Evolutionary conservation across 257 asterid genomes (phyloP), one percentile per base, ranked within the genome.

Genomic region (Primulina tabacum): DNA sequence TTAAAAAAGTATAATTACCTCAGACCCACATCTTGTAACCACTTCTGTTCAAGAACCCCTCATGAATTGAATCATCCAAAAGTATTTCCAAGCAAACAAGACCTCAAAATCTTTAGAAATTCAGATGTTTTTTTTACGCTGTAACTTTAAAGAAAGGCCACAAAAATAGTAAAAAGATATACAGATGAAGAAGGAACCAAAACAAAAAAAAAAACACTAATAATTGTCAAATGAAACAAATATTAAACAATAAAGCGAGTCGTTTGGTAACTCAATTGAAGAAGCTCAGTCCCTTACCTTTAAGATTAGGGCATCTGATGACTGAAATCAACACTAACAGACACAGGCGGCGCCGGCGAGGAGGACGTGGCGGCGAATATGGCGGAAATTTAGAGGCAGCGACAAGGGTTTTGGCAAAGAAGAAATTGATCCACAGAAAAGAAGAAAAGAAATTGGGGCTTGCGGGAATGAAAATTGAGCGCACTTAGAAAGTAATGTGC

Each of bases 21-120:
- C 81, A 92, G 76, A 84, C 85, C 90, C 92, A 85, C 97, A 88
- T 88, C 95, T 82, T 80, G 85, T 68, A 79, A 78, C 64, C 76
- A 71, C 71, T 76, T 65, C 73, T 73, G 64, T 76, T 84, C 76
- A 79, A 76, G 76, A 80, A 72, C 67, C 86, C 74, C 72, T 74
- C 74, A 75, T 76, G 79, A 88, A 82, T 84, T 79, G 24, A 81
- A 86, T 73, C 84, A 81, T 76, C 71, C 75, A 77, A 84, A 71
- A 65, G 70, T 62, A 79, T 71, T 75, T 70, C 71, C 64, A 61
- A 73, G 64, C 28, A 71, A 58, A 73, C 38, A 75, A 33, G 75
- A 85, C 72, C 78, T 77, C 76, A 71, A 75, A 80, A 82, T 74
- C 80, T 83, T 82, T 78, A 40, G 76, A 79, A 81, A 74, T 82